Conservation (phyloP, 1,139 yeast species). For the Suhomyces choctaworum region DNA sequence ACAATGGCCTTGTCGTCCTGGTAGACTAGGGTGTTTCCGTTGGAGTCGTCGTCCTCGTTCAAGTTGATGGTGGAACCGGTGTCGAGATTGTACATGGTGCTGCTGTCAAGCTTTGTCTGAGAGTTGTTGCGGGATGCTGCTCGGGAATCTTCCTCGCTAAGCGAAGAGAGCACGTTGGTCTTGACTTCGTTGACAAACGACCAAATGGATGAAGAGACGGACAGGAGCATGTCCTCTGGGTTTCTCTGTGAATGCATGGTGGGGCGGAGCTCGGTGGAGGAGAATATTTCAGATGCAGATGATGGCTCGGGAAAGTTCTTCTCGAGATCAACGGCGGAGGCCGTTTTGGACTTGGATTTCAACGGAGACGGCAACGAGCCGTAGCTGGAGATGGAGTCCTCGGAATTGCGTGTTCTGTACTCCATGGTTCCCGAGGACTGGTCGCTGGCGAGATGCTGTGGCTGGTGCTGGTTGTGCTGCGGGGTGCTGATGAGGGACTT, state of each 20-base stretch:
- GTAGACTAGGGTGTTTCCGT: constrained; percentile 9
- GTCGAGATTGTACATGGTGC: constrained; percentile 28
- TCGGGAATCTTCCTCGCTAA: constrained; percentile 30
- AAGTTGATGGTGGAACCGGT: constrained; percentile 30
- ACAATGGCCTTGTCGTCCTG: constrained; percentile 7
- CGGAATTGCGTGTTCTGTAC: constrained; percentile 24
- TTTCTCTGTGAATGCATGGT: constrained; percentile 1
- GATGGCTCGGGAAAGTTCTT: constrained; percentile 10
- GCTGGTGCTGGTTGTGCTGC: constrained; percentile 3
- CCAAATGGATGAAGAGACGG: constrained; percentile 48
- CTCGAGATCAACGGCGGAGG: constrained; percentile 7
- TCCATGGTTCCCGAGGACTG: constrained; percentile 9
- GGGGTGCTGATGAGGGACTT: constrained; percentile 34
- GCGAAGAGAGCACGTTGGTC: constrained; percentile 37
- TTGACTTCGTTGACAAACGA: constrained; percentile 48
- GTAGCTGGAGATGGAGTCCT: constrained; percentile 30
- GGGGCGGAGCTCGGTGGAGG: background rate
- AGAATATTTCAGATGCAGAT: constrained; percentile 1
- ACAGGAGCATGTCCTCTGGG: constrained; percentile 32
- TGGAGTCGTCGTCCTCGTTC: constrained; percentile 11
- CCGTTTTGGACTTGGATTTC: constrained; percentile 22
- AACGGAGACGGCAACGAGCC: constrained; percentile 30
- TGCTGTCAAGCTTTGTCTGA: constrained; percentile 3
- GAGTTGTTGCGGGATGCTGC: constrained; percentile 4
- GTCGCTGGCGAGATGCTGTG: constrained; percentile 7